Evolutionary conservation across 495 filamentous ascomycete species (phyloP), one percentile per base, ranked within the genome.

Genomic region (Podospora pseudopauciseta): DNA sequence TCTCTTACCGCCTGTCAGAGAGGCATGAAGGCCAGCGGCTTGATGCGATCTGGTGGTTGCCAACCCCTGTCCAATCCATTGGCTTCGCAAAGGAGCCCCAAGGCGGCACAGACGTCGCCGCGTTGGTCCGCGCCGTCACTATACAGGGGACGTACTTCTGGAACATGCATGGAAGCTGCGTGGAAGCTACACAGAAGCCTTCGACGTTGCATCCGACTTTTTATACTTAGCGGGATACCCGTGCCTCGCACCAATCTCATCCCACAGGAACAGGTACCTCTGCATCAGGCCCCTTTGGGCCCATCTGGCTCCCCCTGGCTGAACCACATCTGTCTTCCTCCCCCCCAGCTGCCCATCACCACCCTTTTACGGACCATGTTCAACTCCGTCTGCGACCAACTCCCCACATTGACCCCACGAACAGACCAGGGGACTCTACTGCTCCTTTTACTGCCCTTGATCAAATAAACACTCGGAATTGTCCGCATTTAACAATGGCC

Each of bases 181-280:
- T 65, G 61, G 65, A 70, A 65, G 65, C 60, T 60, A 34, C 44
- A 58, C 34, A 65, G 63, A 70, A 70, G 65, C 55, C 44, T 32
- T 49, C 65, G 28, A 27, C 1, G 60, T 32, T 67, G 55, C 68
- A 66, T 71, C n/a, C 9, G 63, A 68, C 59, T 68, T 71, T 71
- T 71, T 71, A 68, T 66, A 71, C 69, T 68, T 71, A 71, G 16
- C 0, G 44, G n/a, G 65, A 56, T 64, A 71, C 69, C 61, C 60
- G 34, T 16, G 23, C 53, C 57, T 15, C 34, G 16, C 16, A 15
- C 27, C 13, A 9, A 3, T 23, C 63, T 28, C 5, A 30, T 23
- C 3, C 11, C 58, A 5, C 28, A 18, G 53, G 13, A n/a, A 3
- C 3, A 64, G 16, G 67, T 65, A 30, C 44, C 53, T 28, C 58